Evolutionary conservation across 2,329 filamentous ascomycete genomes (phyloP).

Genomic region (Penicillium sp.): DNA sequence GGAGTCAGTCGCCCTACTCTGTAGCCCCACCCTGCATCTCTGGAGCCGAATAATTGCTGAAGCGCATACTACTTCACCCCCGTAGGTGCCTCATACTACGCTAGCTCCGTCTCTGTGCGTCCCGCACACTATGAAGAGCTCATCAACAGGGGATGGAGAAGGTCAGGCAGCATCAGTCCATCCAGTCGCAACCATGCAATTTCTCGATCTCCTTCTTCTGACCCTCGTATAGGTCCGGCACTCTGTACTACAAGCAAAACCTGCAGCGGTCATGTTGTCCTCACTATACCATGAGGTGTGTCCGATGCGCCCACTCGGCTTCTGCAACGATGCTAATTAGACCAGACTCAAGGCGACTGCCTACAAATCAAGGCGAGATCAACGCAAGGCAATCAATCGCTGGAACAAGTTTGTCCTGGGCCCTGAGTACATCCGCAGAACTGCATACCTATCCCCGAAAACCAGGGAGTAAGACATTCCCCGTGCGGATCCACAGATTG

Average conservation of each 20-base stretch:
- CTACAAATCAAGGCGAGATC: constrained; percentile 51
- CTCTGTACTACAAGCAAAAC: constrained; percentile 57
- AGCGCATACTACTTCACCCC: constrained; percentile 12
- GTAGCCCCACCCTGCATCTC: constrained; percentile 14
- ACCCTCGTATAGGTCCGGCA: constrained; percentile 47
- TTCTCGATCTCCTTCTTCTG: constrained; percentile 5
- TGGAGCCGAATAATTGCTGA: constrained; percentile 18
- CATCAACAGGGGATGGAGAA: constrained; percentile 55
- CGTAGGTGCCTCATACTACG: constrained; percentile 53
- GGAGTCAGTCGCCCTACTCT: constrained; percentile 45
- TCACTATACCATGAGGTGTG: constrained; percentile 65
- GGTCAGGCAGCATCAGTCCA: constrained; percentile 34
- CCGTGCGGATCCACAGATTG: not conserved
- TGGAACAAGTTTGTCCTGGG: constrained; percentile 55
- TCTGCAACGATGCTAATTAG: constrained; percentile 16
- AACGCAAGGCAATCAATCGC: constrained; percentile 53
- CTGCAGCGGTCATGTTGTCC: constrained; percentile 84
- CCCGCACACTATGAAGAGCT: constrained; percentile 54
- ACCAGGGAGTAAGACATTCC: constrained; percentile 46
- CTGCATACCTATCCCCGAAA: constrained; percentile 51
- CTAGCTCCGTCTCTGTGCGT: constrained; percentile 49
- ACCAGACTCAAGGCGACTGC: constrained; percentile 47
- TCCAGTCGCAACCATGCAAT: constrained; percentile 4
- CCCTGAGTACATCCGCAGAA: constrained; percentile 52
- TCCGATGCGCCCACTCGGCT: not conserved